Conservation (phyloP, 257 asterid genomes). For the Solanum lycopersicoides region DNA sequence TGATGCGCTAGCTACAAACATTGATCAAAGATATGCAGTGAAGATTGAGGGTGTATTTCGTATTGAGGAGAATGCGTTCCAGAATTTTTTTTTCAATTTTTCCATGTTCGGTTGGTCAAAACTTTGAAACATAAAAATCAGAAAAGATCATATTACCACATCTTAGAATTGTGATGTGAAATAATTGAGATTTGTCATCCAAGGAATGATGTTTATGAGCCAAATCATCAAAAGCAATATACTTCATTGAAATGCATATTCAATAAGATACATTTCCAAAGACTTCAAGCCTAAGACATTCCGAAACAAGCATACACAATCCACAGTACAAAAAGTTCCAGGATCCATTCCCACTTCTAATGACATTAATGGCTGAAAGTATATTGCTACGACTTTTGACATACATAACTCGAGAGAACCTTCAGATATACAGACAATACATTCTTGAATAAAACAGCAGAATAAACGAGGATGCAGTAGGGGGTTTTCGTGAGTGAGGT, state of each 20-base stretch:
- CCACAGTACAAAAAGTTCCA: not conserved
- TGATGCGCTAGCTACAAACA: not conserved
- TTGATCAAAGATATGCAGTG: not conserved
- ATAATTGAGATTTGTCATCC: not conserved
- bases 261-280: not conserved
- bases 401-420: not conserved
- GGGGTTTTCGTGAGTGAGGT: slow-evolving; percentile 10
- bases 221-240: not conserved
- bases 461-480: not conserved
- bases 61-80: not conserved
- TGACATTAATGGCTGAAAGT: not conserved
- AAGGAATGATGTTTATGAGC: not conserved
- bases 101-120: not conserved
- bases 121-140: not conserved
- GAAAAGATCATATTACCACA: not conserved
- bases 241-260: not conserved
- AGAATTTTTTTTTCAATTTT: not conserved
- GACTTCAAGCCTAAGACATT: not conserved
- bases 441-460: not conserved
- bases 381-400: not conserved
- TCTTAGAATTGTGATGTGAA: not conserved
- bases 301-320: not conserved
- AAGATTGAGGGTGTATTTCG: not conserved
- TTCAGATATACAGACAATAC: slow-evolving; percentile 1
- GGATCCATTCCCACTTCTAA: not conserved